Base-by-base conservation (phyloP, 208 protist genomes). In the Novymonas esmeraldas region DNA sequence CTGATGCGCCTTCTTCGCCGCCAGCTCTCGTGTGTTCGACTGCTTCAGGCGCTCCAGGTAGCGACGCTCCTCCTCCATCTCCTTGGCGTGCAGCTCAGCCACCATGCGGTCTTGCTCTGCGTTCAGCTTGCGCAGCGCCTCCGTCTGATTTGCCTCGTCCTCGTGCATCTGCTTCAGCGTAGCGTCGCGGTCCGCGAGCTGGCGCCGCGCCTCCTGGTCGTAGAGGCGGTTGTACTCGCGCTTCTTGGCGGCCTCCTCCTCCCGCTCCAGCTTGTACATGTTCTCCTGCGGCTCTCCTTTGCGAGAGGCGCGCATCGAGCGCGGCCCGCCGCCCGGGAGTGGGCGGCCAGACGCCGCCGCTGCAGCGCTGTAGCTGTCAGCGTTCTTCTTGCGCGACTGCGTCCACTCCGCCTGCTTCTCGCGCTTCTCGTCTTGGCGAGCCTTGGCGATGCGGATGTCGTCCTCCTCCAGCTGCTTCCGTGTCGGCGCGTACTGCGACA, bases 381-480 rank as follows among this genome's bases (percentile, higher is more conserved):
- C 31, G 29, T 39, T 29, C 63, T 59, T 79, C 45, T 58, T 50
- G 24, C 20, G 29, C 38, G 46, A 46, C 33, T 62, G 36, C 42
- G 61, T 22, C 85, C 84, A 95, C 44, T 77, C 79, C 56, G 79
- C 58, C 20, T 76, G 70, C 76, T 74, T 76, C 42, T 82, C 70
- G 14, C 38, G 48, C 49, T 84, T 84, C 57, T 88, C 79, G 48
- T 84, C 60, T 55, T 64, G 41, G 3, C 84, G 76, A 57, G 78
- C 24, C 69, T 77, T 62, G 16, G 86, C 84, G 14, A 82, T 22
- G 29, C 72, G 78, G 20, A 89, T 7, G 28, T 89, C 82, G 38
- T 95, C 85, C 58, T 87, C 85, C 65, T 92, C 86, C 0, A 84
- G 56, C 9, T 64, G 78, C 66, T 82, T 74, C n/a, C 83, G 73